These are phyloP conservation scores for Colletotrichum tropicicola DNA, from an alignment of 2,329 filamentous ascomycete genomes.

Conservation along the genomic window DNA sequence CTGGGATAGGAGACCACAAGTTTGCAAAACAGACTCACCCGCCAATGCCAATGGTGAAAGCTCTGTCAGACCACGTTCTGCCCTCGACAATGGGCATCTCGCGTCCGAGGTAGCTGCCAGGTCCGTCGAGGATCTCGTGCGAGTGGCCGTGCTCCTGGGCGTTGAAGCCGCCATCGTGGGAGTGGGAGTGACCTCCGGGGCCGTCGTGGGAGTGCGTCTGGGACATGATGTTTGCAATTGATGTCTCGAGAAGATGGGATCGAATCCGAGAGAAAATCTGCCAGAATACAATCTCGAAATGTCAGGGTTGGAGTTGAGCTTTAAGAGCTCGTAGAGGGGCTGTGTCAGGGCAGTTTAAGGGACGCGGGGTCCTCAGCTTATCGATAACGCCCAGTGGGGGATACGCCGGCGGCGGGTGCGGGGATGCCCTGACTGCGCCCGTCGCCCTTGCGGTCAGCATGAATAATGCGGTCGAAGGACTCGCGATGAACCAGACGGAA, in stretches of 20 bases:
- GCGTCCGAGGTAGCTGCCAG: constrained; percentile 86
- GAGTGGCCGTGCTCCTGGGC: constrained; percentile 87
- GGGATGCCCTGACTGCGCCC: constrained; percentile 4
- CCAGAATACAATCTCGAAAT: neutral
- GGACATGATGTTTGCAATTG: constrained; percentile 34
- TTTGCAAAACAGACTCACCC: constrained; percentile 69
- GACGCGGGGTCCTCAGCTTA: constrained; percentile 24
- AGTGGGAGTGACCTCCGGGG: constrained; percentile 58
- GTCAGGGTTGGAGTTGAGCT: neutral
- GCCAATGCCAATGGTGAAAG: constrained; percentile 97
- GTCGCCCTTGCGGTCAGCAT: neutral
- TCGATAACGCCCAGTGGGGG: constrained; percentile 21
- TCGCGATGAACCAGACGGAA: neutral
- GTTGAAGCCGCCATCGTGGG: constrained; percentile 63
- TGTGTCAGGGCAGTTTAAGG: neutral
- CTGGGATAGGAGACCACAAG: neutral
- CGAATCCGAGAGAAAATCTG: neutral
- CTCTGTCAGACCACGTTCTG: constrained; percentile 85
- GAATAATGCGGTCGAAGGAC: neutral
- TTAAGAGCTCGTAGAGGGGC: constrained; percentile 9
- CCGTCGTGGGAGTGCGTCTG: constrained; percentile 63
- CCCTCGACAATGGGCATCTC: constrained; percentile 96
- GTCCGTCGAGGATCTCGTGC: constrained; percentile 94
- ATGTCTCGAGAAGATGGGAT: neutral
- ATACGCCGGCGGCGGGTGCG: constrained; percentile 23